Base-by-base conservation (phyloP, 768 basidiomycete species). In the Boletus vermiculosoides region DNA sequence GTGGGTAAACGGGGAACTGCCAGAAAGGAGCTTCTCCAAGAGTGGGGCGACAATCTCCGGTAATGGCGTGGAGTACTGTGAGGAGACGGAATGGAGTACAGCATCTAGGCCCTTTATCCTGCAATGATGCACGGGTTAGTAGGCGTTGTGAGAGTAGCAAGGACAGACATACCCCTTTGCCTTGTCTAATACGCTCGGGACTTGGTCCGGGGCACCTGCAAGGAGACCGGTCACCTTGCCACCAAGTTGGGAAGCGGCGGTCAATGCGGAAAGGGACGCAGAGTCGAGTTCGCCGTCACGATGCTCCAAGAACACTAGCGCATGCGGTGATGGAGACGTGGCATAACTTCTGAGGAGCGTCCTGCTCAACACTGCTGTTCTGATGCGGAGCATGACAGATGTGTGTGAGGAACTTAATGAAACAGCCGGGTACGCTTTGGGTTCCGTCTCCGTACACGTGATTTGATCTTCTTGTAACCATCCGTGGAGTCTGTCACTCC, bases 281-380 rank as follows among this genome's bases (percentile, higher is more conserved):
- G 93, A 82, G 56, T 94, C 92, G 60, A 98, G 81, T 56, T 83
- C 79, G 37, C 93, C 93, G 48, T 83, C 78, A 45, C 84, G 82
- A 68, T 98, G 94, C 72, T 98, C 96, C 46, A 98, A 78, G 62
- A 92, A 87, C n/a, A 97, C 86, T 5, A 97, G 83, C 1, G 89
- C 85, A 73, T 90, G 87, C 0, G 89, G 85, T 33, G 84, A 76
- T 5, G 80, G 55, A 23, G 80, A 72, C 4, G 86, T 82, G 5
- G 88, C 82, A 68, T 90, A 91, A 20, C 58, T n/a, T 51, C 64
- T 63, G 34, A 47, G 23, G 54, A 68, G 31, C 6, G 77, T 68
- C 56, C 85, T 75, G 49, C 50, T 59, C 61, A 64, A 48, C 33
- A 51, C 50, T 50, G 57, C 56, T 39, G 66, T 52, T 60, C 60